phyloP scores from a whole-genome alignment of 148 eudicot species.

The Arctostaphylos glauca region DNA sequence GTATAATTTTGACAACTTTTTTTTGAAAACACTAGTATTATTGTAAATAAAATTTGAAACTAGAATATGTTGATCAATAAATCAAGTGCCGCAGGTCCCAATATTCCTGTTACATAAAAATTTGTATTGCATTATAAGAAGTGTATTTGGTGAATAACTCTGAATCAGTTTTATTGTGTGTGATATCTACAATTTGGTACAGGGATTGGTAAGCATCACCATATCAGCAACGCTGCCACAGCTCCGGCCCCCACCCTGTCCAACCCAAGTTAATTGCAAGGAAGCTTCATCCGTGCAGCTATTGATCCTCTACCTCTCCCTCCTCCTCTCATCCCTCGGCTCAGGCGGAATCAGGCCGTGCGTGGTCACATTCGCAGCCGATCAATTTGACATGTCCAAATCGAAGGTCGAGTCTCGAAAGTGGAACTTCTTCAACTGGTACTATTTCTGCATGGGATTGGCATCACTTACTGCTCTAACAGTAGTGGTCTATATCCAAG shows the following conservation, averaged over 20 bases:
- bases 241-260: slow-evolving; percentile 57
- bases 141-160: background rate
- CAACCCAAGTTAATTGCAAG: slow-evolving; percentile 49
- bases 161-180: background rate
- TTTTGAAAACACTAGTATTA: no score
- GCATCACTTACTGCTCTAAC: slow-evolving; percentile 48
- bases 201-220: slow-evolving; percentile 53
- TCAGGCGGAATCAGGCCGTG: slow-evolving; percentile 55
- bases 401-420: slow-evolving; percentile 24
- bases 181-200: slow-evolving; percentile 3
- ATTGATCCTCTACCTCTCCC: slow-evolving; percentile 43
- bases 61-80: background rate
- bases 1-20: no score
- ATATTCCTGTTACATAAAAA: background rate
- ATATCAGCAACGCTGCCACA: slow-evolving; percentile 48
- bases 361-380: slow-evolving; percentile 60
- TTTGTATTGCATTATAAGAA: background rate
- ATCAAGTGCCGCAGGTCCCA: background rate
- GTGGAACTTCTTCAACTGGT: slow-evolving; percentile 64
- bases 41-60: no score
- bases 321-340: slow-evolving; percentile 48
- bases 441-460: slow-evolving; percentile 46
- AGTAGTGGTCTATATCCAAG: slow-evolving; percentile 58
- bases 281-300: slow-evolving; percentile 56
- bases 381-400: slow-evolving; percentile 53